Base-by-base conservation (phyloP, 176 grass and related monocot genomes). In the Urochloa ruziziensis region DNA sequence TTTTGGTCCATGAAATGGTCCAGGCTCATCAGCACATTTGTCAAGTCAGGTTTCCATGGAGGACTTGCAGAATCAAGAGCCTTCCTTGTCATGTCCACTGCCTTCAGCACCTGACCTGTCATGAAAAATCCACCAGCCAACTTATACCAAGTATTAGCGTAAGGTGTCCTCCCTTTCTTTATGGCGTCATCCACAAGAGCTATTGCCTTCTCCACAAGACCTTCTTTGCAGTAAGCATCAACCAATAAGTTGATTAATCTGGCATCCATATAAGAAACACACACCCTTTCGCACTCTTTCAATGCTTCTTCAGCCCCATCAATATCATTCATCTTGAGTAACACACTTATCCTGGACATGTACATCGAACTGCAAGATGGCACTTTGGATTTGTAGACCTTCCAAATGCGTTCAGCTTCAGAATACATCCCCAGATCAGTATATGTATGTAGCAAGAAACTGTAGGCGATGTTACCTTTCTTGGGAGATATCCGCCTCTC, bases 171-270 rank as follows among this genome's bases (percentile, higher is more conserved):
- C 62, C 92, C 92, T 53, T 80, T 88, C 75, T 61, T 59, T 33
- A 86, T 81, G 37, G 68, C 33, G 3, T 86, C 79, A 80, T 80
- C 65, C 11, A 94, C 75, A n/a, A 91, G 63, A 73, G 89, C 57
- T 89, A 81, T 75, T 53, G 92, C 92, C 70, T 91, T 94, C 32
- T 82, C 88, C 59, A 86, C 47, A 81, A 81, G 83, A 52, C 88
- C 88, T 68, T 84, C 67, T 47, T 10, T 67, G 66, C 92, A 91
- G 78, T 89, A 86, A 42, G 80, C 92, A 80, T 47, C 58, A n/a
- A 94, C 42, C 35, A 94, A 32, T 53, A 86, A 9, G 61, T 86
- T 91, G 29, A 60, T 25, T 70, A 89, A 23, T 42, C 78, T 71
- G 24, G 62, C 62, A 91, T 94, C 88, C 77, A 34, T 23, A 79